Evolutionary conservation across 805 yeast species (phyloP).

Genomic region (Lipomyces kockii): DNA sequence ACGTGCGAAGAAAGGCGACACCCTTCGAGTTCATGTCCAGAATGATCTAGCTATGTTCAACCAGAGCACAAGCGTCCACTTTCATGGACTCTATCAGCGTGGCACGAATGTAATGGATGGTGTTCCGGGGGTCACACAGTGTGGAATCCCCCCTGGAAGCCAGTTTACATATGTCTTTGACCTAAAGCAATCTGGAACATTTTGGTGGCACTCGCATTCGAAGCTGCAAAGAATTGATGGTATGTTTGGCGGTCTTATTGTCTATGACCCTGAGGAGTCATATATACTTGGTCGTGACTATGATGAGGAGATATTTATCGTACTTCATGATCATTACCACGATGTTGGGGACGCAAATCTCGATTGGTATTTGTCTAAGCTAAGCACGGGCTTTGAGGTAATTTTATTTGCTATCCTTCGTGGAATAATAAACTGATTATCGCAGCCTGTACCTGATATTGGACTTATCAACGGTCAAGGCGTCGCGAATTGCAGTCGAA

Average conservation of each 20-base stretch:
- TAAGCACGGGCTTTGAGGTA: slow-evolving; percentile 21
- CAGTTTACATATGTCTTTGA: slow-evolving; percentile 52
- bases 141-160: slow-evolving; percentile 53
- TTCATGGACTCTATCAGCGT: slow-evolving; percentile 57
- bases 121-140: slow-evolving; percentile 56
- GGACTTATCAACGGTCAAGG: slow-evolving; percentile 28
- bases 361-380: slow-evolving; percentile 14
- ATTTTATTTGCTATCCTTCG: not conserved
- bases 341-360: not conserved
- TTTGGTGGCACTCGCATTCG: slow-evolving; percentile 62
- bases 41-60: slow-evolving; percentile 45
- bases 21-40: slow-evolving; percentile 46
- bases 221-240: slow-evolving; percentile 74
- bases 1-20: slow-evolving; percentile 49
- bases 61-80: slow-evolving; percentile 52
- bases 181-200: slow-evolving; percentile 53
- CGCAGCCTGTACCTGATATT: slow-evolving; percentile 28
- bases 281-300: slow-evolving; percentile 8
- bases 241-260: slow-evolving; percentile 59
- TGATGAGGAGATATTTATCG: slow-evolving; percentile 25
- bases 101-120: slow-evolving; percentile 60
- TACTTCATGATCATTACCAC: slow-evolving; percentile 27
- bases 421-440: not conserved
- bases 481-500: slow-evolving; percentile 16
- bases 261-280: slow-evolving; percentile 18